Base-by-base conservation (phyloP, 164 flowering plant species). In the Magnolia officinalis region DNA sequence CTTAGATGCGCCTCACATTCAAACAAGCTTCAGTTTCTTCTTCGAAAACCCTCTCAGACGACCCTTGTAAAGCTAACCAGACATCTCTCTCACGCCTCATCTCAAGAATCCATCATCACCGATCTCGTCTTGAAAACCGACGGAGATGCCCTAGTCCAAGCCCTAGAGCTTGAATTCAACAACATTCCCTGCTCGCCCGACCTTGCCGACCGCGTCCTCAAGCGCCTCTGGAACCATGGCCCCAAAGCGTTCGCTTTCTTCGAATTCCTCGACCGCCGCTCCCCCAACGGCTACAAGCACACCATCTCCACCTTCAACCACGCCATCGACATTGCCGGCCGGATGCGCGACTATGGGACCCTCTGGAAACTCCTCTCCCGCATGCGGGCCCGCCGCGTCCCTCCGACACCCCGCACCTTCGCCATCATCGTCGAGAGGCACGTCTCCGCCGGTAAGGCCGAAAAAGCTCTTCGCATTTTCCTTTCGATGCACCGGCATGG, bases 191-290 rank as follows among this genome's bases (percentile, higher is more conserved):
- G 92, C 50, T 86, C 93, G 0, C 88, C 93, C 1, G 69, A 78
- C 51, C 79, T 95, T 0, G 97, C 91, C 64, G 76, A 90, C 79
- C 72, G 72, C 71, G 73, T 85, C 70, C 86, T 95, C 79, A 92
- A 92, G 75, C 90, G 85, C 73, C 89, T 95, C n/a, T 93, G 98
- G 97, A 90, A 92, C 86, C 89, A 92, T 66, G 96, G 90, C 50
- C 91, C 93, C 71, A 92, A 91, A 83, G 96, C 98, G 78, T 87
- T 93, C 67, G 82, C 81, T 10, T 89, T 95, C 85, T 92, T 91
- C 92, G 63, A 78, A 72, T 58, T 67, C 81, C 87, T 93, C 45
- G 84, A 80, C 76, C 77, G 65, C 80, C 92, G 84, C 77, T 91
- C 83, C 45, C 76, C 76, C 13, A 21, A 23, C 21, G 63, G 78